A percentile compares a stretch with the other conserved stretches of the same genome.
These are phyloP conservation scores for Nissolia schottii DNA, from an alignment of 306 rosid species.

Conservation along the genomic window DNA sequence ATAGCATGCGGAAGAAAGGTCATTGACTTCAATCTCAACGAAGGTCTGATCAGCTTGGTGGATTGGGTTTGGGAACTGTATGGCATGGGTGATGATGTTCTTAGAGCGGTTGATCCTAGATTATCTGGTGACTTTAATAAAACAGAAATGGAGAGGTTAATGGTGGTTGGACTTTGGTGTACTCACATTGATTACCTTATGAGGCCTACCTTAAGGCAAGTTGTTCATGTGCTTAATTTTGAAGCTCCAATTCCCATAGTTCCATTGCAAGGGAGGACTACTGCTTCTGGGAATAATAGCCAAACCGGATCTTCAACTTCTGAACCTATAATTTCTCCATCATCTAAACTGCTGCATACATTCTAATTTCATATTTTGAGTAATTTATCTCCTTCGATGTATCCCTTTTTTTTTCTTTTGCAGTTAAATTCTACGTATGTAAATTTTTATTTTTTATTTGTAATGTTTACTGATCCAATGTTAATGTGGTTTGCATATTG, in stretches of 20 bases:
- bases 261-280: background rate
- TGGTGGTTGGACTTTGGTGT: slow-evolving; percentile 29
- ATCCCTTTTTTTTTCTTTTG: background rate
- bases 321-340: background rate
- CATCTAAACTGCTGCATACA: slow-evolving; percentile 46
- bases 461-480: too few relatives aligned
- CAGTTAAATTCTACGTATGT: too few relatives aligned
- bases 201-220: slow-evolving; percentile 23
- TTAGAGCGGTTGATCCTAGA: slow-evolving; percentile 3
- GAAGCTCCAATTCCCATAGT: slow-evolving; percentile 20
- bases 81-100: background rate
- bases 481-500: too few relatives aligned
- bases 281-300: background rate
- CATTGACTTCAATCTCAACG: background rate
- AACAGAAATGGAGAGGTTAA: background rate
- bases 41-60: background rate
- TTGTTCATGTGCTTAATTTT: slow-evolving; percentile 15
- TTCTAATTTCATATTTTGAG: background rate
- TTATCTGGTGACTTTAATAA: background rate
- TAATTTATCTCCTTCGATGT: background rate
- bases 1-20: slow-evolving; percentile 46
- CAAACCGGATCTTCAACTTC: background rate
- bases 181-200: background rate
- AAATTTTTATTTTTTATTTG: too few relatives aligned
- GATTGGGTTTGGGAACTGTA: slow-evolving; percentile 39